Evolutionary conservation across 305 asterid genomes (phyloP), one percentile per base, ranked within the genome.

Genomic region (Striga hermonthica): DNA sequence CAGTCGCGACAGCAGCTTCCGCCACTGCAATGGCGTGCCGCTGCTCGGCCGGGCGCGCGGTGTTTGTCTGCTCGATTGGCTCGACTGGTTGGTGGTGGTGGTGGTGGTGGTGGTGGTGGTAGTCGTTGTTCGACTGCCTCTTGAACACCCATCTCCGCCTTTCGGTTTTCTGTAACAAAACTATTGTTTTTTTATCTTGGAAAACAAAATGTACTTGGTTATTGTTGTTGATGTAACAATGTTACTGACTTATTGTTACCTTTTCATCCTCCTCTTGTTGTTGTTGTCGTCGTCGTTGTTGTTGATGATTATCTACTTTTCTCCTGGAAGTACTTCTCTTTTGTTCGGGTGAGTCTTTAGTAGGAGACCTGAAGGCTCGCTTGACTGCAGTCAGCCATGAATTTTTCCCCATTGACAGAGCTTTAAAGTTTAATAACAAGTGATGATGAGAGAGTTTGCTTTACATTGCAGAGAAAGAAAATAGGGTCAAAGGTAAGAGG

Each of bases 331-430:
- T n/a, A 57, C 74, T 80, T 71, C 80, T 86, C 55, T 78, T 86
- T 62, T 22, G 31, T 22, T 85, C 87, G 57, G 80, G n/a, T n/a
- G n/a, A 62, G 62, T 84, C 95, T 71, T 87, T 87, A 8, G 72
- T 75, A 4, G 97, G 96, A 69, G 98, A 89, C 73, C 95, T 76
- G 75, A 91, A 89, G 54, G 98, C 98, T 65, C 89, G 81, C 63
- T 89, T 91, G 37, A 91, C 90, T 39, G 89, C 98, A 0, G 95
- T 89, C 53, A 91, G 65, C 98, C 98, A 91, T 2, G 98, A 91
- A 62, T 78, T 90, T 77, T 90, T 90, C 49, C 88, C 96, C 96
- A 86, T 83, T 55, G 79, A 65, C 4, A 75, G 52, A 53, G 52
- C 36, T 4, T 50, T 57, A 22, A 22, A 2, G 1, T 22, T 22